Evolutionary conservation across 1,284 basidiomycete species (phyloP), one percentile per base, ranked within the genome.

Genomic region (Sutorius eximius): DNA sequence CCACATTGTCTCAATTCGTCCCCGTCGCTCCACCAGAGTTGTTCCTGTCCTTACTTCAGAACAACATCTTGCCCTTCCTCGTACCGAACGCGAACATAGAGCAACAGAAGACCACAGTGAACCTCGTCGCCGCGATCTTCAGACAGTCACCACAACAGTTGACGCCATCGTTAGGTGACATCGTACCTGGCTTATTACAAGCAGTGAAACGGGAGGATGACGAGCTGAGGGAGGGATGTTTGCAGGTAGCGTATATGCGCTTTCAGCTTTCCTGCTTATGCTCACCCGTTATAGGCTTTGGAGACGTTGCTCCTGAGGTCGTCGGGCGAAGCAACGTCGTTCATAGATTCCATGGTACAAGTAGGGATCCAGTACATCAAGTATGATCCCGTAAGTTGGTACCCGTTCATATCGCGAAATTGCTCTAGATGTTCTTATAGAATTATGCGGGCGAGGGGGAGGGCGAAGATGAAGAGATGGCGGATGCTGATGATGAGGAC

Each of bases 401-500:
- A 51, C 32, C 16, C 7, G 30, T 32, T 41, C 29, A 15, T 2
- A 4, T 43, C 27, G 16, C 18, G 45, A 38, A 34, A 30, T 3
- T 48, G n/a, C 40, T 34, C 33, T 18, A 64, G 22, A 65, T 33
- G 48, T 44, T 34, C 22, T 5, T 13, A 5, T 54, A 93, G 89
- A 98, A 98, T 66, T 97, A 96, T 64, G 91, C 90, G n/a, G 85
- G 82, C 13, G 81, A 74, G 24, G 88, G 82, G 34, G 85, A 86
- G 37, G 89, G 87, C 47, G 92, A 92, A 49, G 92, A 93, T 48
- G 90, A 92, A 59, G 87, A 89, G 56, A 89, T 89, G 81, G 84
- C 76, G n/a, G 89, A 86, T 52, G 86, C 79, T 9, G 87, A 80
- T 16, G 85, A 88, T 4, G 89, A 88, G 4, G 89, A 90, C 1